phyloP scores from a whole-genome alignment of 2,329 filamentous ascomycete genomes.

The Sporothrix curviconia region DNA sequence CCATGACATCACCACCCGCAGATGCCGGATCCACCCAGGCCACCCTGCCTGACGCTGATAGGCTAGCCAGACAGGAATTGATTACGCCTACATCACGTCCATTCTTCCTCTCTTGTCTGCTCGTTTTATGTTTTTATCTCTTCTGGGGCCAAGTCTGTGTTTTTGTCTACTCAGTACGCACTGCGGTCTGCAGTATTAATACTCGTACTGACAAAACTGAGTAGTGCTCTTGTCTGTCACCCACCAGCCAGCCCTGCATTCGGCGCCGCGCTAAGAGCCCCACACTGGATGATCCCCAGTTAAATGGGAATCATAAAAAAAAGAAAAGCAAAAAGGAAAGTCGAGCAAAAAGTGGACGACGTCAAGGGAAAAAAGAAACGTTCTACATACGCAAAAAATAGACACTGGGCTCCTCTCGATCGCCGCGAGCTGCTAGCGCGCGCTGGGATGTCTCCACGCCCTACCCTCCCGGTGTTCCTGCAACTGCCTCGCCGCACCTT shows the following conservation, averaged over 20 bases:
- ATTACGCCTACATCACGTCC: neutral
- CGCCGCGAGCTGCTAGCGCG: neutral
- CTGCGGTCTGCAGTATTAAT: too few relatives aligned
- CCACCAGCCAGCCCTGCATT: slow-evolving; percentile 2
- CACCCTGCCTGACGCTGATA: neutral
- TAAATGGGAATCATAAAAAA: neutral
- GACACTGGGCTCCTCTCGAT: neutral
- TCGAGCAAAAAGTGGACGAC: too few relatives aligned
- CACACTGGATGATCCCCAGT: neutral
- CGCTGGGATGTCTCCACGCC: neutral
- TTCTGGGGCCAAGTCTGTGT: neutral
- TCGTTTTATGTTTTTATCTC: neutral
- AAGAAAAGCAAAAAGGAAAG: neutral
- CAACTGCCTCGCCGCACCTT: too few relatives aligned
- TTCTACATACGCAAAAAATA: too few relatives aligned
- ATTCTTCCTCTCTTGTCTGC: neutral
- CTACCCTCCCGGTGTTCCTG: too few relatives aligned
- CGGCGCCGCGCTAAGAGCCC: neutral
- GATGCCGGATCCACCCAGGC: neutral
- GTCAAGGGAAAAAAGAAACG: neutral
- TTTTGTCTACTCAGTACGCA: too few relatives aligned
- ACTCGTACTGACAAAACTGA: too few relatives aligned
- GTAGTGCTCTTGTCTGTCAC: slow-evolving; percentile 4
- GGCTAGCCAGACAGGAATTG: slow-evolving; percentile 1
- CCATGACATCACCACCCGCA: slow-evolving; percentile 14